phyloP scores from a whole-genome alignment of 495 filamentous ascomycete genomes.

The Sphaerosporella brunnea region DNA sequence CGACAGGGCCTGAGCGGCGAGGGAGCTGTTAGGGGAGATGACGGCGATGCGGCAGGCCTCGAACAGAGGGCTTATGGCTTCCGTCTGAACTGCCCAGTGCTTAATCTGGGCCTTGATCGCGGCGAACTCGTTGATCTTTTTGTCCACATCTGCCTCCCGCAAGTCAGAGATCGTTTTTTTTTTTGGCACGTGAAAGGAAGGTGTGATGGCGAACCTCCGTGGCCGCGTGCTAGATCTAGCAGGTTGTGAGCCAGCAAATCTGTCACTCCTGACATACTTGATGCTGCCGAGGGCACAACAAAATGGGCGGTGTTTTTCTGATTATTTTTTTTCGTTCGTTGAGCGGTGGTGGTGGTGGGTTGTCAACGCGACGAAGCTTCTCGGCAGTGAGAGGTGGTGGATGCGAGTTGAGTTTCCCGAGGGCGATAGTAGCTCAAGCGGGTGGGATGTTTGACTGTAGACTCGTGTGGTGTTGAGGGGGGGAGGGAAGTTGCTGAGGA shows the following conservation, averaged over 20 bases:
- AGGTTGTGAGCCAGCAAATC: conserved; percentile 23
- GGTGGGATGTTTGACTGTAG: too few species aligned
- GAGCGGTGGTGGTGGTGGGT: too few species aligned
- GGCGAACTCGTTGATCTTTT: conserved; percentile 24
- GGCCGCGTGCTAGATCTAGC: conserved; percentile 20
- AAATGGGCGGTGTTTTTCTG: conserved; percentile 4
- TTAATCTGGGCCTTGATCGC: conserved; percentile 24
- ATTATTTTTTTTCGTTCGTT: too few species aligned
- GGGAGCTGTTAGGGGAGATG: conserved; percentile 19
- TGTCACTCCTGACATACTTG: conserved; percentile 22
- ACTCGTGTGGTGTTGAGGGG: too few species aligned
- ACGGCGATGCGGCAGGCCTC: conserved; percentile 23
- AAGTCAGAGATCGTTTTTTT: too few species aligned
- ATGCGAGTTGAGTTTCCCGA: too few species aligned
- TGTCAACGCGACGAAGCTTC: too few species aligned
- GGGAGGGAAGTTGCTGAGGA: too few species aligned
- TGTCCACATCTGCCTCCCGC: conserved; percentile 23
- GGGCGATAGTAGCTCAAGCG: too few species aligned
- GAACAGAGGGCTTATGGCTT: conserved; percentile 23
- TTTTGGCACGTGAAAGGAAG: too few species aligned
- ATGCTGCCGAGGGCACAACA: too few species aligned
- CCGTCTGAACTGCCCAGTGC: conserved; percentile 23
- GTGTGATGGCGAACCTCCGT: conserved; percentile 10
- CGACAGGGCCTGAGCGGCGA: conserved; percentile 36
- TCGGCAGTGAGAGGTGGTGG: too few species aligned